Evolutionary conservation across 2,329 filamentous ascomycete species (phyloP).

Genomic region (Sporothrix euskadiensis): DNA sequence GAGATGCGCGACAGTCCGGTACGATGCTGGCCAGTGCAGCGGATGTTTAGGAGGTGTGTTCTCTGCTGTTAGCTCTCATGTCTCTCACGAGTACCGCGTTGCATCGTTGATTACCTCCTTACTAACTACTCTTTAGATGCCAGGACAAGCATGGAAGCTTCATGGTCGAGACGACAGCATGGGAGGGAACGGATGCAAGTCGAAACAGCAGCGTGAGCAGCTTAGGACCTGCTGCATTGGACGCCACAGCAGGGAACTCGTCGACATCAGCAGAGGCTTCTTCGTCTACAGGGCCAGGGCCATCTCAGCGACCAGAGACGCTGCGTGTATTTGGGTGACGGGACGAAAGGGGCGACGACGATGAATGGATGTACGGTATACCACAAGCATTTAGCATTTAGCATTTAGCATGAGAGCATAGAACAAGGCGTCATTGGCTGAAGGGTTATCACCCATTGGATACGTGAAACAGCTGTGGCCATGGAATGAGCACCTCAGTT

Average conservation of each 20-base stretch:
- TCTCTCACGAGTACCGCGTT: background rate
- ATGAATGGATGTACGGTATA: background rate
- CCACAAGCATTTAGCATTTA: too few relatives aligned
- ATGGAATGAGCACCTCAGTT: background rate
- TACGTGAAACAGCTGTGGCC: background rate
- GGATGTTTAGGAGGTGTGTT: conserved; percentile 61
- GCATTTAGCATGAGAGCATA: background rate
- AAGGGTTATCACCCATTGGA: background rate
- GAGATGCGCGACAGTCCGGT: conserved; percentile 50
- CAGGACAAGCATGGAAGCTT: conserved; percentile 58
- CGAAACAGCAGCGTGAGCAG: background rate
- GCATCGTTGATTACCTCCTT: background rate
- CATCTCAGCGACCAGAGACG: background rate
- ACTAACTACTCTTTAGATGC: conserved; percentile 49
- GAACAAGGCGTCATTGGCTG: background rate
- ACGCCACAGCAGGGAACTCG: background rate
- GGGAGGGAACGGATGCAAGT: conserved; percentile 49
- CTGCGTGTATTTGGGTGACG: background rate
- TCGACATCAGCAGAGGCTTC: background rate
- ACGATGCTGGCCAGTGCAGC: conserved; percentile 58
- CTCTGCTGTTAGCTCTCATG: background rate
- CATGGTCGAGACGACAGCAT: conserved; percentile 63
- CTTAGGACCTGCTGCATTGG: too few relatives aligned
- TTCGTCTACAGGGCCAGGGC: background rate
- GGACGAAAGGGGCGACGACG: background rate